A percentile compares a stretch with the other conserved stretches of the same genome.
phyloP scores from a whole-genome alignment of 257 asterid genomes.

The Rubia yunnanensis region DNA sequence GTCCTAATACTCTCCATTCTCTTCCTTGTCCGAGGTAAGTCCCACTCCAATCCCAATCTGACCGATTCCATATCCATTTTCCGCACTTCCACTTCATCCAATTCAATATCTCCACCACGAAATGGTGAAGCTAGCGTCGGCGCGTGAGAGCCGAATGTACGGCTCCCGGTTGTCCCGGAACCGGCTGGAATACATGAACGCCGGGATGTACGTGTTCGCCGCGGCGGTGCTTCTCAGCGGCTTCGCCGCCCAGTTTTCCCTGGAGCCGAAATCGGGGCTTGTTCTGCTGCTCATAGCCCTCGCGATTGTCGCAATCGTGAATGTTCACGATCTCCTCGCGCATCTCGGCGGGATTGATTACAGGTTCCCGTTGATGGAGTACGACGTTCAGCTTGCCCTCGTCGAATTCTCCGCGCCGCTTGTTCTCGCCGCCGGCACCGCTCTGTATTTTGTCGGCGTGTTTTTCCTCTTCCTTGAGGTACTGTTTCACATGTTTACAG shows the following conservation, averaged over 20 bases:
- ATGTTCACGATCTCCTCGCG: slow-evolving; percentile 70
- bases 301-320: slow-evolving; percentile 30
- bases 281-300: slow-evolving; percentile 48
- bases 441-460: slow-evolving; percentile 43
- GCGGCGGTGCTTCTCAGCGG: slow-evolving; percentile 59
- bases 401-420: slow-evolving; percentile 77
- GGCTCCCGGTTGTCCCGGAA: slow-evolving; percentile 53
- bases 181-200: slow-evolving; percentile 77
- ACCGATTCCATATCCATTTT: slow-evolving; percentile 3
- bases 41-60: not conserved
- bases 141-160: slow-evolving; percentile 69
- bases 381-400: slow-evolving; percentile 55
- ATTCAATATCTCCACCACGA: not conserved
- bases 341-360: slow-evolving; percentile 73
- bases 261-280: slow-evolving; percentile 64
- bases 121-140: slow-evolving; percentile 88
- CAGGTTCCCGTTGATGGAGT: slow-evolving; percentile 38
- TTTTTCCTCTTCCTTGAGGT: slow-evolving; percentile 76
- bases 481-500: not conserved
- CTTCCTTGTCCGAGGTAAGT: not conserved
- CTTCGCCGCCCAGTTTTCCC: slow-evolving; percentile 52
- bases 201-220: slow-evolving; percentile 67
- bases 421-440: slow-evolving; percentile 36
- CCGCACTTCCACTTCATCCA: not conserved
- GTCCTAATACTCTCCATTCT: not conserved